phyloP scores from a whole-genome alignment of 805 yeast genomes.

The Candida insectalens region DNA sequence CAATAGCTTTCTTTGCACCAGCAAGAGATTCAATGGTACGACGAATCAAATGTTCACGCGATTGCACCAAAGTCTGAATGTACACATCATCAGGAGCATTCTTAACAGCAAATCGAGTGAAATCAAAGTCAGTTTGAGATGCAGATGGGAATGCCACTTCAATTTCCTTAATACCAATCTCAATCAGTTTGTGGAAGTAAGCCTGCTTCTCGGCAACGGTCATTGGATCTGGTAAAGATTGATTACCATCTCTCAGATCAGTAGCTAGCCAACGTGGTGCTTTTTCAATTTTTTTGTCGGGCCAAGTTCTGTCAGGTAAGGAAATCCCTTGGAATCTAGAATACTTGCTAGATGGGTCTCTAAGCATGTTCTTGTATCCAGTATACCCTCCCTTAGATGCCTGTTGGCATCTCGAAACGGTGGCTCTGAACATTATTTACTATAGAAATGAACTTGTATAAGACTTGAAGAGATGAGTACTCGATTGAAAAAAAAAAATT shows the following conservation, averaged over 20 bases:
- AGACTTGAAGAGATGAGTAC: not conserved
- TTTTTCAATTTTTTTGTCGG: slow-evolving; percentile 50
- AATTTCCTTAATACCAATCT: slow-evolving; percentile 71
- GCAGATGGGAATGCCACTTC: slow-evolving; percentile 79
- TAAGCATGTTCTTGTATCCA: slow-evolving; percentile 43
- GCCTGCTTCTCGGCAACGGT: slow-evolving; percentile 63
- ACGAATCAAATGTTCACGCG: slow-evolving; percentile 64
- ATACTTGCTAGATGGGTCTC: slow-evolving; percentile 60
- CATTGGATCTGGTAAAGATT: slow-evolving; percentile 79
- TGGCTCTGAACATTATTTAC: slow-evolving; percentile 21
- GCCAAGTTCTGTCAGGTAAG: slow-evolving; percentile 64
- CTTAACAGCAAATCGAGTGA: slow-evolving; percentile 71
- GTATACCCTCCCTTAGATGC: slow-evolving; percentile 11
- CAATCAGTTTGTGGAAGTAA: slow-evolving; percentile 62
- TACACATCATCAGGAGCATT: slow-evolving; percentile 68
- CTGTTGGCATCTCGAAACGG: slow-evolving; percentile 19
- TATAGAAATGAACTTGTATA: not conserved
- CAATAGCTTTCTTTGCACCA: slow-evolving; percentile 65
- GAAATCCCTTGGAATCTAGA: slow-evolving; percentile 43
- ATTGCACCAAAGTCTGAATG: slow-evolving; percentile 67
- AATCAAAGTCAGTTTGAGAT: slow-evolving; percentile 74
- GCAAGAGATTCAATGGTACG: slow-evolving; percentile 65
- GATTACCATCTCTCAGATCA: slow-evolving; percentile 75
- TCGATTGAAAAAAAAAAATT: too few species aligned
- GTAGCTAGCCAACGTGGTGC: slow-evolving; percentile 80